A percentile compares a stretch with the other conserved stretches of the same genome.
Evolutionary conservation across 441 rosid species (phyloP).

Genomic region (Adansonia rubrostipa): DNA sequence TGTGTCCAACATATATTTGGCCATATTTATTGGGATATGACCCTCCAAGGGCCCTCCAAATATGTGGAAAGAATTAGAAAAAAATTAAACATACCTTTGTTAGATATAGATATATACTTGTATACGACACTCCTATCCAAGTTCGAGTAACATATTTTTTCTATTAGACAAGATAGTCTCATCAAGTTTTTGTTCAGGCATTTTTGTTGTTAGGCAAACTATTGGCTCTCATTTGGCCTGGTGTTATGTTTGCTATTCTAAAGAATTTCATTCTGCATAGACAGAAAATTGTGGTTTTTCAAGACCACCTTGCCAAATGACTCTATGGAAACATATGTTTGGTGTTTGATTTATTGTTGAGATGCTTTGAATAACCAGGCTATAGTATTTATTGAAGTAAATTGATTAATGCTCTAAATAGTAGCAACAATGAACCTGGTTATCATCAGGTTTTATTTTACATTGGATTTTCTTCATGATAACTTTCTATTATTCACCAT

Average conservation of each 20-base stretch:
- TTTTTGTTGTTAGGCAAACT: not conserved
- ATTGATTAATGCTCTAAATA: not conserved
- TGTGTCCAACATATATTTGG: too few species aligned
- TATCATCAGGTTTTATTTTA: not conserved
- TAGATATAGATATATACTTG: too few species aligned
- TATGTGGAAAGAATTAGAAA: too few species aligned
- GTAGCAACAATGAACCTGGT: not conserved
- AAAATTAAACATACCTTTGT: too few species aligned
- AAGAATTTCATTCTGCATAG: not conserved
- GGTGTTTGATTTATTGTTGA: conserved; percentile 4
- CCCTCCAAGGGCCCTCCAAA: too few species aligned
- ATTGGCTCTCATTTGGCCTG: not conserved
- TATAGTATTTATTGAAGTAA: not conserved
- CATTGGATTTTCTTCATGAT: not conserved
- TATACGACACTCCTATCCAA: too few species aligned
- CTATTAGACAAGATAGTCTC: not conserved
- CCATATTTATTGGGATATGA: too few species aligned
- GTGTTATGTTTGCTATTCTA: not conserved
- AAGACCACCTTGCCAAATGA: not conserved
- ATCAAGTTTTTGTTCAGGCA: not conserved
- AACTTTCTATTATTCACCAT: not conserved
- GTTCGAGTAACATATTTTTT: too few species aligned
- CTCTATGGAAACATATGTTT: not conserved
- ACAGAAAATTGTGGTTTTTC: not conserved
- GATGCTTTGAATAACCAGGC: not conserved